Base-by-base conservation (phyloP, 1,284 basidiomycete genomes). In the Moesziomyces antarcticus region DNA sequence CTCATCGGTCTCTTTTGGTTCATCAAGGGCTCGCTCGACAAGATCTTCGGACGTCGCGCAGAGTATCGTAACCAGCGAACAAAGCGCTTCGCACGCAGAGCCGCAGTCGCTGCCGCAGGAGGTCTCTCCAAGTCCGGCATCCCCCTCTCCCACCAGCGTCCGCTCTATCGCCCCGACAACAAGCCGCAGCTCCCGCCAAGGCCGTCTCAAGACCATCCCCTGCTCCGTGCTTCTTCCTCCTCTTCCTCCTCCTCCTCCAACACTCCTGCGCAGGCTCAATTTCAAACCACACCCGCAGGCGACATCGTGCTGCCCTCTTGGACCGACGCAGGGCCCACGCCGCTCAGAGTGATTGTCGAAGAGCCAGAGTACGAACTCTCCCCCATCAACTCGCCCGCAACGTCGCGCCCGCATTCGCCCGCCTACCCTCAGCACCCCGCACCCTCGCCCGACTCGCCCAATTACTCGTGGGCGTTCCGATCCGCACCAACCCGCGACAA, bases 281-380 rank as follows among this genome's bases (percentile, higher is more conserved):
- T 69, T 18, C 47, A 59, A 30, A 73, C 66, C 33, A 69, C 61
- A 6, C 30, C 58, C 18, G 57, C 51, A n/a, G 72, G 72, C 52
- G 66, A 71, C 24, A 74, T 74, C 50, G 55, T 70, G 18, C 47
- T 74, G 9, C 72, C 72, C 3, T 74, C 72, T 2, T 74, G 72
- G 72, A 66, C 67, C 40, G 63, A 70, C 16, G 46, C 64, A 0
- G 72, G 72, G 14, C 72, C 72, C 3, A 66, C 72, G 2, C 58
- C 72, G 13, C 67, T 74, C 50, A 70, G 56, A 25, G 60, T 74
- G 47, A 74, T 74, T n/a, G 56, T 74, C 42, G 72, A 74, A 45
- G 72, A 74, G 24, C 72, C 72, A 22, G 72, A 74, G 44, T 53
- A 52, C 3, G 56, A 53, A 14, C 35, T 69, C 11, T 63, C 60